These are phyloP conservation scores for Curvularia verruculosa DNA, from an alignment of 2,329 filamentous ascomycete genomes.

Conservation along the genomic window DNA sequence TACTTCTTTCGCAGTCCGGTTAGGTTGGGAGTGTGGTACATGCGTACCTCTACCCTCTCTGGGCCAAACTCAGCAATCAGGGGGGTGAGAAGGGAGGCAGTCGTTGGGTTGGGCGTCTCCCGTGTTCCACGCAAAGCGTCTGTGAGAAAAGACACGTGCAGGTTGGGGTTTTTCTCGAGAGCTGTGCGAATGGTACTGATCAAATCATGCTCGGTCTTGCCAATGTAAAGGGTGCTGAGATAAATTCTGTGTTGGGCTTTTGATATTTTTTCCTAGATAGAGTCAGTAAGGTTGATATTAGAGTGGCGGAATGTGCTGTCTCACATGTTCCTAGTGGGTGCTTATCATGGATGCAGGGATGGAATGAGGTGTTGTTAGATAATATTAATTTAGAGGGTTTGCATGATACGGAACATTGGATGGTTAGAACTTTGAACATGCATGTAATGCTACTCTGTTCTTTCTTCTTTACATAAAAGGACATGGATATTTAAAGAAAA, in stretches of 20 bases:
- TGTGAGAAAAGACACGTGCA: constrained; percentile 87
- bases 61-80: constrained; percentile 84
- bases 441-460: too few species aligned
- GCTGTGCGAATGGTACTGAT: constrained; percentile 79
- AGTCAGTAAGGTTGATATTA: constrained; percentile 17
- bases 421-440: too few species aligned
- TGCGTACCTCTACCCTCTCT: constrained; percentile 85
- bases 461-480: too few species aligned
- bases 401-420: neutral
- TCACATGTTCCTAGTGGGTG: neutral
- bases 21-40: constrained; percentile 98
- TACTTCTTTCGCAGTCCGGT: constrained; percentile 83
- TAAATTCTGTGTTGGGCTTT: constrained; percentile 81
- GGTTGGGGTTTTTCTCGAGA: constrained; percentile 72
- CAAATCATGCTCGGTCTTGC: constrained; percentile 88
- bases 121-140: constrained; percentile 90
- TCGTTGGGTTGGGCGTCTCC: constrained; percentile 84
- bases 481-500: too few species aligned
- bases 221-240: constrained; percentile 95
- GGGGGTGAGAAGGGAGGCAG: constrained; percentile 83
- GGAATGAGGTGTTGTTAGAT: neutral
- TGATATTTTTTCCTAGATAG: constrained; percentile 69
- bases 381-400: neutral
- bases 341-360: neutral
- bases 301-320: neutral